These are phyloP conservation scores for Apophysomyces sp. DNA, from an alignment of 371 early-diverging fungal species.

Conservation along the genomic window DNA sequence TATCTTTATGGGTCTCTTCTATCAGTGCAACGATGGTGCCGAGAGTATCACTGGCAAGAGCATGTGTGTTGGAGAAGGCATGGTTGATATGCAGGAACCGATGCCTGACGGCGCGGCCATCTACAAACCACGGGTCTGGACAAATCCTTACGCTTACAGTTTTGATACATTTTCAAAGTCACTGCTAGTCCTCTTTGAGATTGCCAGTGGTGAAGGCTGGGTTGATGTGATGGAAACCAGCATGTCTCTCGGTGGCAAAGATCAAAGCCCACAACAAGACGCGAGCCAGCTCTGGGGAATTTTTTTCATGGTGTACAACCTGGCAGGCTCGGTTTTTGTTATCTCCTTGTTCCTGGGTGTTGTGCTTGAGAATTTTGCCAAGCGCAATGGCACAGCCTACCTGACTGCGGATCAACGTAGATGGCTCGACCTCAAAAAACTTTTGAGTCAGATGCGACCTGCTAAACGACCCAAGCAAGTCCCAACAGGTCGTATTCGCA, in stretches of 20 bases:
- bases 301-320: slow-evolving; percentile 66
- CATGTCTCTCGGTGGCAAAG: slow-evolving; percentile 56
- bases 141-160: slow-evolving; percentile 63
- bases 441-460: slow-evolving; percentile 59
- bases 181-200: slow-evolving; percentile 63
- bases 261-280: slow-evolving; percentile 44
- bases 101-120: slow-evolving; percentile 34
- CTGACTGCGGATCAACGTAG: slow-evolving; percentile 68
- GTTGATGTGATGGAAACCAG: slow-evolving; percentile 59
- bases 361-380: slow-evolving; percentile 66
- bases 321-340: slow-evolving; percentile 65
- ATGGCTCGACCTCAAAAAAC: slow-evolving; percentile 71
- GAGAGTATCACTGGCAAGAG: slow-evolving; percentile 17
- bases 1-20: slow-evolving; percentile 59
- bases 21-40: slow-evolving; percentile 59
- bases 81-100: slow-evolving; percentile 29
- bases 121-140: slow-evolving; percentile 63
- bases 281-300: slow-evolving; percentile 57
- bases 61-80: slow-evolving; percentile 45
- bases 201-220: slow-evolving; percentile 76
- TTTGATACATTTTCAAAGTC: slow-evolving; percentile 66
- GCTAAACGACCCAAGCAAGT: slow-evolving; percentile 49
- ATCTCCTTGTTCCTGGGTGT: slow-evolving; percentile 70
- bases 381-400: slow-evolving; percentile 63
- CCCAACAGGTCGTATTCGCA: slow-evolving; percentile 37